Evolutionary conservation across 768 basidiomycete genomes (phyloP), one percentile per base, ranked within the genome.

Genomic region (Lactarius sp.): DNA sequence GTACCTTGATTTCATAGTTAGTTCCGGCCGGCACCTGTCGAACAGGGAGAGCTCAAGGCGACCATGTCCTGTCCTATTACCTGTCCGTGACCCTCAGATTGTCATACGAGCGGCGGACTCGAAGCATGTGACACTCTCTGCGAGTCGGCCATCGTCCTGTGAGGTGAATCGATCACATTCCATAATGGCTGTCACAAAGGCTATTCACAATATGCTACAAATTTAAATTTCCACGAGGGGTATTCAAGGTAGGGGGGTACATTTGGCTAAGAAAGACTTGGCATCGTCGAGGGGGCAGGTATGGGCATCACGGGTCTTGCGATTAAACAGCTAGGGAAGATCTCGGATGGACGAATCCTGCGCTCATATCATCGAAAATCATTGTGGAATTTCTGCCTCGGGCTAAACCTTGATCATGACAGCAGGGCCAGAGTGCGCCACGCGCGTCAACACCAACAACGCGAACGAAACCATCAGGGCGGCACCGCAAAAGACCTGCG

Each of bases 401-500:
- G 10, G 7, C 49, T 65, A 67, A 9, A 31, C n/a, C 63, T 65
- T 67, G 49, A 50, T 42, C 9, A 22, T 39, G 22, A 67, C 3
- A 4, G 5, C 12, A 22, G 31, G 4, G 22, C 66, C 66, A 14
- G 55, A 52, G 7, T 60, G 51, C 7, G 44, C 33, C 12, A 65
- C 16, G 4, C 66, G 64, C 37, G 64, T 47, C 8, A 57, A 10
- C 7, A 41, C 39, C n/a, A 67, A 22, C 31, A 7, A 44, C 10
- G 22, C 16, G 3, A 46, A 44, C 2, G 56, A 47, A 34, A 46
- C 5, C 37, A 65, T 47, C 49, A 59, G 37, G 31, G n/a, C 22
- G 27, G 52, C 41, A n/a, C 49, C 66, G 36, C 66, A 50, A 51
- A 67, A 65, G 3, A 60, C 20, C 37, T 67, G 66, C 7, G 64